Conservation (phyloP, 2,329 filamentous ascomycete species). For the Fusarium citri region DNA sequence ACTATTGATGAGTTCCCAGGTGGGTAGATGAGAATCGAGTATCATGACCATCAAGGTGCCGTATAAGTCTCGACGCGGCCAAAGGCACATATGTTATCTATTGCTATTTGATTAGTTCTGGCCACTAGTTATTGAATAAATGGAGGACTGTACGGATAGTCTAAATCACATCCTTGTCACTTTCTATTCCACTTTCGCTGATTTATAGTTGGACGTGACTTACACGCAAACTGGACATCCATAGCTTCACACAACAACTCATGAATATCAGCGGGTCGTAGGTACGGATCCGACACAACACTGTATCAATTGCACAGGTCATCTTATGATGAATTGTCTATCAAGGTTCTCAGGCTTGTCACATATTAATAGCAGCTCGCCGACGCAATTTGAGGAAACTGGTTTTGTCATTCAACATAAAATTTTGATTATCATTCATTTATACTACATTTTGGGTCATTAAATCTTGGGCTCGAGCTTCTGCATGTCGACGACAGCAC, state of each 20-base stretch:
- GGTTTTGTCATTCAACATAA: slow-evolving; percentile 33
- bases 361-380: slow-evolving; percentile 19
- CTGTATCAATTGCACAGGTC: slow-evolving; percentile 21
- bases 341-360: slow-evolving; percentile 30
- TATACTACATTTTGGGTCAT: slow-evolving; percentile 44
- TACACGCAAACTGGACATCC: background rate
- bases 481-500: slow-evolving; percentile 83
- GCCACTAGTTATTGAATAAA: background rate
- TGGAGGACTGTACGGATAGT: background rate
- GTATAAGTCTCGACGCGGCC: background rate
- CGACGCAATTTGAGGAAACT: background rate
- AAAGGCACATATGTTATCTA: background rate
- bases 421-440: slow-evolving; percentile 38
- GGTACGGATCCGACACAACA: slow-evolving; percentile 10
- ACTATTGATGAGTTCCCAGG: background rate
- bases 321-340: slow-evolving; percentile 5
- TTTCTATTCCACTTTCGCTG: background rate
- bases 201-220: no score
- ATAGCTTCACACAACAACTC: background rate
- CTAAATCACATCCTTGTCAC: background rate
- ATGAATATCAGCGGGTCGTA: slow-evolving; percentile 7
- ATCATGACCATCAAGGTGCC: slow-evolving; percentile 11
- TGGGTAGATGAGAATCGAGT: background rate
- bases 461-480: slow-evolving; percentile 44
- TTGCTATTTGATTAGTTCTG: background rate